Base-by-base conservation (phyloP, 2,329 filamentous ascomycete species). In the Phyllosticta citrichinensis region DNA sequence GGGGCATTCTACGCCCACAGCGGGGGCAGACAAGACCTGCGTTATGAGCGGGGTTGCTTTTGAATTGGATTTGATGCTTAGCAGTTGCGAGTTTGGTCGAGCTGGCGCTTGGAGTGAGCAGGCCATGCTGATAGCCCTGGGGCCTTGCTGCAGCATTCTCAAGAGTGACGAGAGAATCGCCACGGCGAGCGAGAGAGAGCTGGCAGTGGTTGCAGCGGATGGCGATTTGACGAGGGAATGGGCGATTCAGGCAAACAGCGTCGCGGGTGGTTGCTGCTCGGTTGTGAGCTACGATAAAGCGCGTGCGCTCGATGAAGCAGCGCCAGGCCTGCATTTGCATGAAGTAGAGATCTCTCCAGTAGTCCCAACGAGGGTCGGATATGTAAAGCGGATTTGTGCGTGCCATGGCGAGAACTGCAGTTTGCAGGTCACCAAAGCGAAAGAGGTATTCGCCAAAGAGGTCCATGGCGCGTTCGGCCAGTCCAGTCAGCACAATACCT, bases 171-270 rank as follows among this genome's bases (percentile, higher is more conserved):
- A 61, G 58, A 20, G 47, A n/a, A 35, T 58, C 62, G 35, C 56
- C 60, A 47, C 60, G 63, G 14, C 51, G 59, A 0, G 81, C 80
- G 24, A 87, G 77, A 2, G 81, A 78, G 22, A 77, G 77, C 20
- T 83, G 80, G 75, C 89, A 94, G 75, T 89, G 89, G 55, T 87
- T 81, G 74, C 89, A 94, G 55, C 88, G 83, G 56, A 94, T 81
- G 4, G 87, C 84, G 58, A 93, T 83, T 73, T 90, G 88, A 33
- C 86, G 79, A 2, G 83, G 83, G 0, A 71, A 66, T 0, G 86
- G 81, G 62, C 83, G 84, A 65, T 88, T 80, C 8, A 83, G 81
- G n/a, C 83, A 83, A 8, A 75, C 73, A 51, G 87, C 87, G 58
- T 85, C 81, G 58, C 83, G 82, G 62, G 86, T 83, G 65, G 77